These are phyloP conservation scores for Tylopilus sp. DNA, from an alignment of 768 basidiomycete species.

Conservation along the genomic window DNA sequence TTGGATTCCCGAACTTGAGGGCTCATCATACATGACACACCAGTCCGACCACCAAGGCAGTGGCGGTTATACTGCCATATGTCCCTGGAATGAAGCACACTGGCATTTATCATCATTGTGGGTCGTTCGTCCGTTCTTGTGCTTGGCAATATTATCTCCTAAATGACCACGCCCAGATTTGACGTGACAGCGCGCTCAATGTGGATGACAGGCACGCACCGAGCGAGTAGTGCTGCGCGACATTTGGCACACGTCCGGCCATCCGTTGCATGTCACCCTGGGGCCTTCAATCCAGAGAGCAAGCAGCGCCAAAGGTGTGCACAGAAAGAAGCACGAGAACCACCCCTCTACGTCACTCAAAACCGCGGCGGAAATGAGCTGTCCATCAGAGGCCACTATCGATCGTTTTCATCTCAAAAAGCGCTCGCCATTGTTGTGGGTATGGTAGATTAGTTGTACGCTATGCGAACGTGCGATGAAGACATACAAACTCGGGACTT, in stretches of 20 bases:
- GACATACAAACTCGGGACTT: conserved; percentile 17
- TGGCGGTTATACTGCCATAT: conserved; percentile 11
- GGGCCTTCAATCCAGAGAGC: conserved; percentile 2
- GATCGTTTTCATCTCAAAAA: conserved; percentile 10
- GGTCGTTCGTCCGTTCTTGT: not conserved
- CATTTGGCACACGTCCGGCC: not conserved
- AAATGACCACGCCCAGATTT: conserved; percentile 1
- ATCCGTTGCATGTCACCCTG: conserved; percentile 6
- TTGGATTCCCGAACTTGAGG: conserved; percentile 2
- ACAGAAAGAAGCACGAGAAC: conserved; percentile 10
- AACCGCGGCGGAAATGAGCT: conserved; percentile 24
- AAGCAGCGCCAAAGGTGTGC: conserved; percentile 9
- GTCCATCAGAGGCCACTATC: conserved; percentile 13
- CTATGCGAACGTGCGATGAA: conserved; percentile 26
- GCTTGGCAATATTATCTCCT: not conserved
- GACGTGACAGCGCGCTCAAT: conserved; percentile 5
- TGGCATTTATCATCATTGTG: not conserved
- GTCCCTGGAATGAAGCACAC: conserved; percentile 8
- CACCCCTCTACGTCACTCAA: not conserved
- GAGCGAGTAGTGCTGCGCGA: not conserved
- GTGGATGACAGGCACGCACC: not conserved
- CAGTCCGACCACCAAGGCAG: conserved; percentile 21
- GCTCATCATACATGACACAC: conserved; percentile 8
- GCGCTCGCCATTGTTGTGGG: conserved; percentile 13
- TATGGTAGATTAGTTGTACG: conserved; percentile 12